A percentile compares a stretch with the other conserved stretches of the same genome.
These are phyloP conservation scores for Tricholoma sp. DNA, from an alignment of 768 basidiomycete genomes.

Conservation along the genomic window DNA sequence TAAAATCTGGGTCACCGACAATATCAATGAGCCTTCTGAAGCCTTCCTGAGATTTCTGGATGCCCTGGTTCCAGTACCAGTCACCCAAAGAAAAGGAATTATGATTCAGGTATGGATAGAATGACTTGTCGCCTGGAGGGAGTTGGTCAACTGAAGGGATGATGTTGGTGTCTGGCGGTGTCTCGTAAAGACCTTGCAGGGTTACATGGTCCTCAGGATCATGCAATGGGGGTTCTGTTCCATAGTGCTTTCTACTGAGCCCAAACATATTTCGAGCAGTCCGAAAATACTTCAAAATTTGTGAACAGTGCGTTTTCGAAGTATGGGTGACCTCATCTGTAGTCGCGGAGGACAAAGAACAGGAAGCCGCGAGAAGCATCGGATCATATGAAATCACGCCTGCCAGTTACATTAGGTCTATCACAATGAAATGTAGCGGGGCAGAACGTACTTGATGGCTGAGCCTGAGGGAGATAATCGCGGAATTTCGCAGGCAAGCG, in stretches of 20 bases:
- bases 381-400: not conserved
- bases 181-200: not conserved
- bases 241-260: not conserved
- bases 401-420: not conserved
- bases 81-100: constrained; percentile 9
- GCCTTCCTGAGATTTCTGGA: constrained; percentile 10
- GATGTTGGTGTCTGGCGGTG: not conserved
- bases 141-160: not conserved
- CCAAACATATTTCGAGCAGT: not conserved
- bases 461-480: not conserved
- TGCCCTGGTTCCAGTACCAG: constrained; percentile 16
- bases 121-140: not conserved
- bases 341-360: not conserved
- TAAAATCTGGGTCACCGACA: constrained; percentile 4
- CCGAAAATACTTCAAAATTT: not conserved
- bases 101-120: constrained; percentile 1
- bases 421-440: not conserved
- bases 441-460: not conserved
- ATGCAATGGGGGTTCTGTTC: not conserved
- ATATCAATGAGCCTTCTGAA: constrained; percentile 12
- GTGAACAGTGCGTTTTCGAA: not conserved
- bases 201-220: not conserved
- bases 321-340: not conserved
- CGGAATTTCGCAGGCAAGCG: not conserved
- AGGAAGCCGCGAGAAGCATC: not conserved